phyloP scores from a whole-genome alignment of 2,329 filamentous ascomycete genomes.

The Clonostachys chloroleuca region DNA sequence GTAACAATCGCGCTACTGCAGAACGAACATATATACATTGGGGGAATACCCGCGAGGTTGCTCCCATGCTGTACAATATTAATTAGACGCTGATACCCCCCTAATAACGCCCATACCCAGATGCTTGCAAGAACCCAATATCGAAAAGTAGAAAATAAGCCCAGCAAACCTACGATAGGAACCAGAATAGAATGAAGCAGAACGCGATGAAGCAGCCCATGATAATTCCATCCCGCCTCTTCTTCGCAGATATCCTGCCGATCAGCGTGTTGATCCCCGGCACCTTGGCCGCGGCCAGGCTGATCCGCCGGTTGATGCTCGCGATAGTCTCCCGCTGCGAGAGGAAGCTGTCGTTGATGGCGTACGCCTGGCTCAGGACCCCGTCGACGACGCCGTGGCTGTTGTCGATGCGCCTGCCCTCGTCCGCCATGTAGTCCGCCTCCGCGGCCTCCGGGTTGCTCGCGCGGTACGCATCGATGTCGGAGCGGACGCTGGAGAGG shows the following conservation, averaged over 20 bases:
- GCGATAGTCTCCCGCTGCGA: conserved; percentile 83
- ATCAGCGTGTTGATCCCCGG: conserved; percentile 93
- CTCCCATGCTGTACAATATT: conserved; percentile 21
- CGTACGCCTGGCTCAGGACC: conserved; percentile 92
- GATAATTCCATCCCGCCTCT: conserved; percentile 91
- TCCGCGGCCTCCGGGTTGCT: conserved; percentile 79
- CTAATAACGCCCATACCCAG: conserved; percentile 19
- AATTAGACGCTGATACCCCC: conserved; percentile 27
- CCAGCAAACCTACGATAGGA: conserved; percentile 42
- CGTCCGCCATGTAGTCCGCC: conserved; percentile 95
- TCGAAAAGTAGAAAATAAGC: not conserved
- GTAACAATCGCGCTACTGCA: not conserved
- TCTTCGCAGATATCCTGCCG: conserved; percentile 87
- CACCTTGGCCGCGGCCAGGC: conserved; percentile 81
- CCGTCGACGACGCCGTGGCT: conserved; percentile 86
- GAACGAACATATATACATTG: not conserved
- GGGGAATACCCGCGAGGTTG: not conserved
- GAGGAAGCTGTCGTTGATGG: conserved; percentile 87
- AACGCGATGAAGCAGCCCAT: conserved; percentile 87
- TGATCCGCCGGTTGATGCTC: conserved; percentile 88
- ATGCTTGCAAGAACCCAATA: not conserved
- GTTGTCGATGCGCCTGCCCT: conserved; percentile 80
- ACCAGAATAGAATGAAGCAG: conserved; percentile 84
- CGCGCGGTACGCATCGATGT: conserved; percentile 85
- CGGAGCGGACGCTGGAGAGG: conserved; percentile 82